Percentiles rank a stretch among this genome's conserved stretches.
These are phyloP conservation scores for Toxoplasma gondii DNA, from an alignment of 169 alveolate species.

Conservation along the genomic window DNA sequence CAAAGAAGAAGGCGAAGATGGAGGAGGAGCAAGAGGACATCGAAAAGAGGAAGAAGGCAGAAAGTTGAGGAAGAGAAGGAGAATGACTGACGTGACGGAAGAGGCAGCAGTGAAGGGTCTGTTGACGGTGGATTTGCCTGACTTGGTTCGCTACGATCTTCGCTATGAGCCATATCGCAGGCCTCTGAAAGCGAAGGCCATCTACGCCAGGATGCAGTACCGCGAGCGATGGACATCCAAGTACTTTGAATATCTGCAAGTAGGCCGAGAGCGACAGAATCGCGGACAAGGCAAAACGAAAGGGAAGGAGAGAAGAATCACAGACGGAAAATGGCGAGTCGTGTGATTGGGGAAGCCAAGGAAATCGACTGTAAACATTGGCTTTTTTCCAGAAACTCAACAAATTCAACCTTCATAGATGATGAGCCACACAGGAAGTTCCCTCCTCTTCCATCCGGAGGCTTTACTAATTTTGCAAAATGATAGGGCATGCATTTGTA, in stretches of 20 bases:
- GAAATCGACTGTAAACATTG: too few species aligned
- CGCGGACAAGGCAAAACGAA: neutral
- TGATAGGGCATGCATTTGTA: neutral
- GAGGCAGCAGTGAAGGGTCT: neutral
- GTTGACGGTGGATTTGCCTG: conserved; percentile 12
- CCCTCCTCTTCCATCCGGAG: too few species aligned
- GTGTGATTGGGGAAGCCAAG: too few species aligned
- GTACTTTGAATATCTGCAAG: conserved; percentile 15
- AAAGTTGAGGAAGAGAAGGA: neutral
- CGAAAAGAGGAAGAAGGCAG: neutral
- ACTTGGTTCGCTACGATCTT: neutral
- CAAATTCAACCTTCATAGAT: too few species aligned
- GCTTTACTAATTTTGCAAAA: neutral
- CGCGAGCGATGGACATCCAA: conserved; percentile 5
- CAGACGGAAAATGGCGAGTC: too few species aligned
- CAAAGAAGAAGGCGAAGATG: neutral
- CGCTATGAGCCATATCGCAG: conserved; percentile 7
- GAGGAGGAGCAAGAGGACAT: neutral
- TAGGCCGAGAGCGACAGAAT: neutral
- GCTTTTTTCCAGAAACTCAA: too few species aligned
- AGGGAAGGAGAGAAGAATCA: too few species aligned
- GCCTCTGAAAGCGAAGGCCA: conserved; percentile 24
- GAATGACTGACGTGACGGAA: neutral
- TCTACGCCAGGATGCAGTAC: neutral
- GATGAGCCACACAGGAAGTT: too few species aligned